phyloP scores from a whole-genome alignment of 2,329 filamentous ascomycete species.

The Aspergillus fischeri region DNA sequence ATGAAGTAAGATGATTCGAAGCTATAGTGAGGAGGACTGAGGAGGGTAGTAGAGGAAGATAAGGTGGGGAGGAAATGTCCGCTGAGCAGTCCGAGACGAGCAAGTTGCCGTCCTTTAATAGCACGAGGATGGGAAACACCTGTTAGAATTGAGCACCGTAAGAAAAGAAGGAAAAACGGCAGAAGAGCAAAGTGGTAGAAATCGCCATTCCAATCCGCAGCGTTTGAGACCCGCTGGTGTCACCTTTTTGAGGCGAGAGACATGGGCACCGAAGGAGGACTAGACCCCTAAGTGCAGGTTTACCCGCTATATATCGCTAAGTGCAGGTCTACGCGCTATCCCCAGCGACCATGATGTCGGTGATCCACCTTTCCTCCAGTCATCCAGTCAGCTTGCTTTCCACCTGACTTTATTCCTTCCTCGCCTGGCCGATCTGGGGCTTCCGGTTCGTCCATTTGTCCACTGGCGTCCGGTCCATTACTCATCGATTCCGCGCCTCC shows the following conservation, averaged over 20 bases:
- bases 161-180: slow-evolving; percentile 2
- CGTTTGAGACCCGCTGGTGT: background rate
- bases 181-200: background rate
- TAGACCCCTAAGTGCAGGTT: slow-evolving; percentile 22
- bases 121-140: background rate
- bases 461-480: slow-evolving; percentile 4
- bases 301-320: slow-evolving; percentile 27
- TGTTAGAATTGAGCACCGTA: slow-evolving; percentile 13
- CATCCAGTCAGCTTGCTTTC: slow-evolving; percentile 8
- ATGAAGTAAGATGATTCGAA: background rate
- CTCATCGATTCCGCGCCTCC: background rate
- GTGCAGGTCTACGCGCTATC: slow-evolving; percentile 28
- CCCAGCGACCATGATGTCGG: slow-evolving; percentile 1
- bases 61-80: background rate
- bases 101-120: background rate
- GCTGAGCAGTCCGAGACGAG: slow-evolving; percentile 1
- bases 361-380: slow-evolving; percentile 3
- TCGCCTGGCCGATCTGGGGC: background rate
- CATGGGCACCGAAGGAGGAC: slow-evolving; percentile 3
- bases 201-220: background rate
- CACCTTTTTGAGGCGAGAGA: background rate
- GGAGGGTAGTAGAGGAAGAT: background rate
- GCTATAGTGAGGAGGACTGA: background rate
- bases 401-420: background rate
- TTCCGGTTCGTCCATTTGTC: background rate